phyloP scores from a whole-genome alignment of 2,329 filamentous ascomycete species.

The Alternaria atra region DNA sequence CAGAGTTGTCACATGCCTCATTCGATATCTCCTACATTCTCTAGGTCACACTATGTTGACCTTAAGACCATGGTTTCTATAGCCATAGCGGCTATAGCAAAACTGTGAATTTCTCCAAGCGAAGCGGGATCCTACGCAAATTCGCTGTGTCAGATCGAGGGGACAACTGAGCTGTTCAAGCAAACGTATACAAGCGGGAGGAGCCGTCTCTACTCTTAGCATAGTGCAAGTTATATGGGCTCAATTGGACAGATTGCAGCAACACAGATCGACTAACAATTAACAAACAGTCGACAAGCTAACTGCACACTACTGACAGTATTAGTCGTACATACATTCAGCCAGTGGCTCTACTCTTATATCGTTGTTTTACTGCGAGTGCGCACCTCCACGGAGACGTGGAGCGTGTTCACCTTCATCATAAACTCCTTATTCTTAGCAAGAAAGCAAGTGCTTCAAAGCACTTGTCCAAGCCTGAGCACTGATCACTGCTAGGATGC shows the following conservation, averaged over 20 bases:
- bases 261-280: not conserved
- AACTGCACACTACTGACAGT: not conserved
- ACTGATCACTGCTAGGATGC: not conserved
- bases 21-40: constrained; percentile 1
- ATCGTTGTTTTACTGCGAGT: not conserved
- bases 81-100: not conserved
- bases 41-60: not conserved
- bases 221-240: not conserved
- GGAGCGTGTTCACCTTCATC: not conserved
- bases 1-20: constrained; percentile 1
- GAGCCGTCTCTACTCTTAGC: not conserved
- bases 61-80: not conserved
- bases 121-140: not conserved
- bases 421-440: not conserved
- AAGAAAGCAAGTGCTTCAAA: not conserved
- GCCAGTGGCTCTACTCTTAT: not conserved
- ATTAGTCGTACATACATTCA: not conserved
- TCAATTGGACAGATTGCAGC: not conserved
- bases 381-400: not conserved
- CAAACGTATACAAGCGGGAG: not conserved
- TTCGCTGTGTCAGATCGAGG: not conserved
- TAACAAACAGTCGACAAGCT: not conserved
- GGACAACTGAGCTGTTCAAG: not conserved
- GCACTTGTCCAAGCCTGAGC: not conserved
- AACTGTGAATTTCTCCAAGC: not conserved